A percentile compares a stretch with the other conserved stretches of the same genome.
These are phyloP conservation scores for Solanum virginianum DNA, from an alignment of 257 asterid genomes.

Conservation along the genomic window DNA sequence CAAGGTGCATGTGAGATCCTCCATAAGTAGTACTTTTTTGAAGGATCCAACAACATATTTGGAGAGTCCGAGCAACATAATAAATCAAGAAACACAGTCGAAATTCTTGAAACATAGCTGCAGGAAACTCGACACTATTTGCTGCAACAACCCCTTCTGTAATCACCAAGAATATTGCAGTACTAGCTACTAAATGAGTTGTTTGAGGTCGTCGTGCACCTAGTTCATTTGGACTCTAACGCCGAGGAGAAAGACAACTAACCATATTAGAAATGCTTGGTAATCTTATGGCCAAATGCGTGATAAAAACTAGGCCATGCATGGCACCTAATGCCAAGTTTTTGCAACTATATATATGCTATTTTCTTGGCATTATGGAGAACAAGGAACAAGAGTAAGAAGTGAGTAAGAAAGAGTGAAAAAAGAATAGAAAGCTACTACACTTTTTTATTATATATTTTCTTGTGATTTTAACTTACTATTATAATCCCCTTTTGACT, in stretches of 20 bases:
- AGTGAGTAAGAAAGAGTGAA: too few relatives aligned
- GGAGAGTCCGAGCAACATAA: neutral
- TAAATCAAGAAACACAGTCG: neutral
- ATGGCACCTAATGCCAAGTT: too few relatives aligned
- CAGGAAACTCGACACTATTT: neutral
- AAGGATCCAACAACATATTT: neutral
- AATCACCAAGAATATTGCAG: constrained; percentile 33
- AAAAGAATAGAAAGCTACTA: too few relatives aligned
- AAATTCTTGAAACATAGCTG: neutral
- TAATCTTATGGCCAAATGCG: too few relatives aligned
- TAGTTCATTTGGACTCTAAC: constrained; percentile 51
- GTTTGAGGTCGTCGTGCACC: constrained; percentile 48
- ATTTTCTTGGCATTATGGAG: too few relatives aligned
- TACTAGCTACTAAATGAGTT: constrained; percentile 42
- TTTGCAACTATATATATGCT: too few relatives aligned
- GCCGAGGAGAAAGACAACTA: constrained; percentile 3
- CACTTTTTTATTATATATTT: too few relatives aligned
- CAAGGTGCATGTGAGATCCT: neutral
- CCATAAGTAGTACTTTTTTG: neutral
- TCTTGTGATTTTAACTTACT: too few relatives aligned
- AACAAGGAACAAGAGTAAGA: too few relatives aligned
- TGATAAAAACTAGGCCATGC: too few relatives aligned
- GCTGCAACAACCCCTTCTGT: constrained; percentile 36
- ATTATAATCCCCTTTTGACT: too few relatives aligned
- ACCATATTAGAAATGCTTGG: neutral